Evolutionary conservation across 2,329 filamentous ascomycete species (phyloP).

Genomic region (Sarocladiaceae sp.): DNA sequence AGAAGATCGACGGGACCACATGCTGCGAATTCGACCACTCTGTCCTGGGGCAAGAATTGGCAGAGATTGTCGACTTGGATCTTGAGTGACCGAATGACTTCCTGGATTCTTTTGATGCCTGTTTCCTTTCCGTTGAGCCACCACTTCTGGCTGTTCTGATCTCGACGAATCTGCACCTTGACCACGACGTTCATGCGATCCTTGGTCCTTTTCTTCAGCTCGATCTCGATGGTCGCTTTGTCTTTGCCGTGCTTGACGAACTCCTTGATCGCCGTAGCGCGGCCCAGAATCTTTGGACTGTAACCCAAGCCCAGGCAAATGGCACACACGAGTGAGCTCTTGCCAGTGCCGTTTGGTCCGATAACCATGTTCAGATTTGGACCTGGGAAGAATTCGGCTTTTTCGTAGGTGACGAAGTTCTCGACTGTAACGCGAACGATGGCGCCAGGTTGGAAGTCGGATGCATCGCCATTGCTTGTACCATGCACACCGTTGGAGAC

Average conservation of each 20-base stretch:
- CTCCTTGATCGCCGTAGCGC: constrained; percentile 78
- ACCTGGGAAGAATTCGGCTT: constrained; percentile 85
- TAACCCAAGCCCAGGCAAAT: constrained; percentile 92
- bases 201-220: constrained; percentile 64
- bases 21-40: constrained; percentile 88
- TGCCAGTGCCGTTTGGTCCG: constrained; percentile 96
- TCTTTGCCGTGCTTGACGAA: constrained; percentile 88
- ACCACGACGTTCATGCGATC: constrained; percentile 67
- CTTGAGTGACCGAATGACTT: constrained; percentile 65
- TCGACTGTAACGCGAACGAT: constrained; percentile 82
- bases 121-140: constrained; percentile 65
- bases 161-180: constrained; percentile 70
- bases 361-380: constrained; percentile 98
- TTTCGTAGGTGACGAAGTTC: constrained; percentile 94
- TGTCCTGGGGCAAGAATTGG: constrained; percentile 94
- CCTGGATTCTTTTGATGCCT: constrained; percentile 60
- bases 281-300: constrained; percentile 74
- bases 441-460: constrained; percentile 65
- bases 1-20: constrained; percentile 79
- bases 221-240: constrained; percentile 82
- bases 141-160: constrained; percentile 79
- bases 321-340: constrained; percentile 94
- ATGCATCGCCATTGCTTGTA: constrained; percentile 13
- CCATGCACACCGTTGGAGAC: constrained; percentile 9
- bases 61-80: constrained; percentile 98